Evolutionary conservation across 2,329 filamentous ascomycete species (phyloP).

Genomic region (Rhynchosporium secalis): DNA sequence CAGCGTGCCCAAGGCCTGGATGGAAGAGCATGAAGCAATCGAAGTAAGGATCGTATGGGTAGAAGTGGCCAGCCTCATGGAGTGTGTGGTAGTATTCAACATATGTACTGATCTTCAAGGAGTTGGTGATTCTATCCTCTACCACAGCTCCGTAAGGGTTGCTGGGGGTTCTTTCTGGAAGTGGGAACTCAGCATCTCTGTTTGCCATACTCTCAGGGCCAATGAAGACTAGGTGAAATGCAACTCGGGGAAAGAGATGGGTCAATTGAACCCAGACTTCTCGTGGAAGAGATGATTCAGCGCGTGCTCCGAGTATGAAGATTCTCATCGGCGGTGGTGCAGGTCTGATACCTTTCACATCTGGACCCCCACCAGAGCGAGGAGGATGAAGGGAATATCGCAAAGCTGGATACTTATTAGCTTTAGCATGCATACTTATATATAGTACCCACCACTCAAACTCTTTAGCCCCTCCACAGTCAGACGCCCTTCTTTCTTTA

Average conservation of each 20-base stretch:
- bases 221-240: constrained; percentile 90
- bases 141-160: constrained; percentile 95
- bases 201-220: constrained; percentile 96
- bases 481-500: constrained; percentile 72
- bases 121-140: constrained; percentile 83
- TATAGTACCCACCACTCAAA: constrained; percentile 70
- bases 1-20: constrained; percentile 91
- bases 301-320: constrained; percentile 91
- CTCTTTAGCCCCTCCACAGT: constrained; percentile 91
- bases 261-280: constrained; percentile 92
- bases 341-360: constrained; percentile 76
- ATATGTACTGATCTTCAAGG: constrained; percentile 95
- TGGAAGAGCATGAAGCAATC: constrained; percentile 98
- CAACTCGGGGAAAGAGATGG: constrained; percentile 91
- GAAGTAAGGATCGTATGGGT: constrained; percentile 96
- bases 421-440: neutral
- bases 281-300: constrained; percentile 93
- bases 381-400: constrained; percentile 93
- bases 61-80: constrained; percentile 86
- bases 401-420: constrained; percentile 59
- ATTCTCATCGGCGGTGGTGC: constrained; percentile 86
- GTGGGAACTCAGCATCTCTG: constrained; percentile 87
- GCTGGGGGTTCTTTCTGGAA: constrained; percentile 77
- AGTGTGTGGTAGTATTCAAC: constrained; percentile 98
- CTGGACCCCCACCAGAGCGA: constrained; percentile 69